Conservation (phyloP, 305 asterid species). For the Ilex paraguariensis region DNA sequence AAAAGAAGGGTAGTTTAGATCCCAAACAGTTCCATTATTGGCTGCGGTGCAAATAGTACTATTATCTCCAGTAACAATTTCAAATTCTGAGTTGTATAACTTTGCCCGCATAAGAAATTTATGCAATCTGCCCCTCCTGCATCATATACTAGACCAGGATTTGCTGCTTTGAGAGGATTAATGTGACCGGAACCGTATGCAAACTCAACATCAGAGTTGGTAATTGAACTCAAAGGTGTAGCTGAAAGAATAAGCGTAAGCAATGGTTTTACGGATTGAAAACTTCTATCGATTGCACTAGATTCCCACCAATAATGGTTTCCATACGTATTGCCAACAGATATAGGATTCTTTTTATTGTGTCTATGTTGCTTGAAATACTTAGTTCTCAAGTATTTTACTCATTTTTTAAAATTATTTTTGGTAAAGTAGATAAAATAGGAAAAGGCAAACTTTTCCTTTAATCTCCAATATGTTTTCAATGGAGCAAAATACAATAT, state of each 20-base stretch:
- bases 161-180: conserved; percentile 41
- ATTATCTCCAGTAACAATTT: conserved; percentile 42
- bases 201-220: conserved; percentile 44
- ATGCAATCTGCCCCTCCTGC: conserved; percentile 39
- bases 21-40: conserved; percentile 37
- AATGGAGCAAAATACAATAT: too few species aligned
- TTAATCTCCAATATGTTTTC: too few species aligned
- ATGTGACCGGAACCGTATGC: conserved; percentile 74
- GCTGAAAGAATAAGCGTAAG: conserved; percentile 21
- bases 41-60: conserved; percentile 30
- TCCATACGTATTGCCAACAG: too few species aligned
- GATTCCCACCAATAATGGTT: too few species aligned
- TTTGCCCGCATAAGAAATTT: conserved; percentile 61
- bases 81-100: conserved; percentile 36
- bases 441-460: too few species aligned
- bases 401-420: too few species aligned
- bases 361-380: too few species aligned
- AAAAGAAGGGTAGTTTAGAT: conserved; percentile 60
- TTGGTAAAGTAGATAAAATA: too few species aligned
- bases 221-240: conserved; percentile 20
- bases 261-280: too few species aligned
- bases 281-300: too few species aligned
- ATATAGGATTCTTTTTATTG: too few species aligned
- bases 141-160: conserved; percentile 60
- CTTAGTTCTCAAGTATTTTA: too few species aligned